Evolutionary conservation across 1,284 basidiomycete genomes (phyloP), one percentile per base, ranked within the genome.

Genomic region (Cutaneotrichosporon cyanovorans): DNA sequence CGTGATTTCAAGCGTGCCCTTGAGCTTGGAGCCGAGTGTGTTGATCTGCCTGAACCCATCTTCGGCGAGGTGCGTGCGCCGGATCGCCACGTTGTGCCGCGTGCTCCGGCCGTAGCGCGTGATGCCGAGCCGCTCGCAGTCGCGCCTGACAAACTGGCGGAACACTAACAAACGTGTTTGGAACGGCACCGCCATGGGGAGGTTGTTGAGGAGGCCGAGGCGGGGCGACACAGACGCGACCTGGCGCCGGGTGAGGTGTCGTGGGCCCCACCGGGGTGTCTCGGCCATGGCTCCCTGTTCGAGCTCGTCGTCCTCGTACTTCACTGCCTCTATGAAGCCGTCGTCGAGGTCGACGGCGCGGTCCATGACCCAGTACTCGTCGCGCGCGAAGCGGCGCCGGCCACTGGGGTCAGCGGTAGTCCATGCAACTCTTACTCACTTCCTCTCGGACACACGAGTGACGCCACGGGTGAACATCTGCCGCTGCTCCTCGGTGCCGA

Each of bases 181-280:
- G 70, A 98, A 98, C 0, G 92, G 93, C 48, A 98, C 87, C 12
- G 90, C 82, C 73, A 98, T 97, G 0, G 93, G 95, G 43, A 97
- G 87, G 67, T 96, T 92, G 74, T 96, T 90, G 42, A 98, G 79
- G 22, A 97, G 78, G 4, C 88, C 87, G 2, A 97, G 78, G 4
- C 90, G 82, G 0, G 92, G 93, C 6, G 86, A 85, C 39, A 84
- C 62, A 48, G 82, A 78, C 0, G 85, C 81, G 37, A 87, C 68
- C 55, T 87, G 81, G 8, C 84, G 82, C 58, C 85, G 48, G 3
- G 46, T 31, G 23, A 46, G 35, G 21, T 28, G 20, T 25, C 40
- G 49, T 14, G 37, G 57, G 10, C 37, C 35, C 19, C 21, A 30
- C 11, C 8, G 41, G 32, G 12, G 34, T 30, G 28, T 28, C 41